Percentiles rank a stretch among this genome's conserved stretches.
Conservation (phyloP, 495 filamentous ascomycete genomes). For the Penicillium pulvis region DNA sequence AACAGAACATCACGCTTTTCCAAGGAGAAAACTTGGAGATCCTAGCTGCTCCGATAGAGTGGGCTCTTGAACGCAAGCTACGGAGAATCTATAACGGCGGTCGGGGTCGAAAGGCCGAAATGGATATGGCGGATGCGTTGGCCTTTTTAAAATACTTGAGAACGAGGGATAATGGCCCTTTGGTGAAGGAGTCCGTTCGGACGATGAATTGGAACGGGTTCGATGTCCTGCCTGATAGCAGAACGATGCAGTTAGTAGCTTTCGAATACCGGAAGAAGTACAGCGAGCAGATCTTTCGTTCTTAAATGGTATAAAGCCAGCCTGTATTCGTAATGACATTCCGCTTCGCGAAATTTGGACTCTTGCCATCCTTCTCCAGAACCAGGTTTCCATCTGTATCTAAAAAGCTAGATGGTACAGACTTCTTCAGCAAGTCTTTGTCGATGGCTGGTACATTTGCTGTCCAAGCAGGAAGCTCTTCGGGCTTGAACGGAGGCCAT, state of each 20-base stretch:
- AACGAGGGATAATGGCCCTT: slow-evolving; percentile 20
- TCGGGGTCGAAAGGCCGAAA: not conserved
- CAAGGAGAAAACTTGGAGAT: slow-evolving; percentile 24
- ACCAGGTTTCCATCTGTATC: slow-evolving; percentile 27
- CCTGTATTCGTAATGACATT: slow-evolving; percentile 38
- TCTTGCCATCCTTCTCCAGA: slow-evolving; percentile 28
- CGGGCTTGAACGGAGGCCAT: slow-evolving; percentile 27
- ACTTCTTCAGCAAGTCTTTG: slow-evolving; percentile 13
- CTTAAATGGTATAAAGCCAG: slow-evolving; percentile 32
- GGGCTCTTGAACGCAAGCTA: slow-evolving; percentile 37
- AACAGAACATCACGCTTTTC: slow-evolving; percentile 32
- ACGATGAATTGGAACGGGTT: slow-evolving; percentile 30
- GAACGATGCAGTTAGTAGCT: slow-evolving; percentile 30
- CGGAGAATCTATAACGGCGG: slow-evolving; percentile 27
- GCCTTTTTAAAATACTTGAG: slow-evolving; percentile 29
- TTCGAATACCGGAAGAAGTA: slow-evolving; percentile 24
- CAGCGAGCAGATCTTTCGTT: slow-evolving; percentile 22
- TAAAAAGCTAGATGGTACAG: slow-evolving; percentile 18
- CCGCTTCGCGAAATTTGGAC: slow-evolving; percentile 26
- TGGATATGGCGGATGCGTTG: slow-evolving; percentile 32
- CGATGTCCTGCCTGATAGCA: slow-evolving; percentile 27
- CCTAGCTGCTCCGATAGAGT: slow-evolving; percentile 35
- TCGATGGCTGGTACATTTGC: slow-evolving; percentile 25
- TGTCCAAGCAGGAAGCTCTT: slow-evolving; percentile 26
- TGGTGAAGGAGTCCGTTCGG: slow-evolving; percentile 28